A percentile compares a stretch with the other conserved stretches of the same genome.
Conservation (phyloP, 2,329 filamentous ascomycete genomes). For the Chalaropsis thielavioides region DNA sequence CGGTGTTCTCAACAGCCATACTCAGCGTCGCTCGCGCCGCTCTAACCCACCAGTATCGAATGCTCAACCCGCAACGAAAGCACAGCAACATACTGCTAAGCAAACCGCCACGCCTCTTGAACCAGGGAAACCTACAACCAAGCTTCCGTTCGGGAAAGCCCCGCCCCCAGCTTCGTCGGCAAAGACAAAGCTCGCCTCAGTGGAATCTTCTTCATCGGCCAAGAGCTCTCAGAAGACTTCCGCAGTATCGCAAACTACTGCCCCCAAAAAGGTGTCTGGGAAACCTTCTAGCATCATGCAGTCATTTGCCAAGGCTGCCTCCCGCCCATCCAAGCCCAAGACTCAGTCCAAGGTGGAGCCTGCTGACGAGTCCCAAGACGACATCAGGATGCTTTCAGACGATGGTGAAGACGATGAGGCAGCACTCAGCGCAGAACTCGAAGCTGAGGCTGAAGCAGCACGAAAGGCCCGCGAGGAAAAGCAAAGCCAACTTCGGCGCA, state of each 20-base stretch:
- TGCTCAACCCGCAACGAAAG: background rate
- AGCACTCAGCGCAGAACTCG: background rate
- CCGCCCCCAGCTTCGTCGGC: background rate
- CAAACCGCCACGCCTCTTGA: background rate
- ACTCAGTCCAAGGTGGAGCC: conserved; percentile 19
- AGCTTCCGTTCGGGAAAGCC: conserved; percentile 8
- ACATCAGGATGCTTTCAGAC: conserved; percentile 25
- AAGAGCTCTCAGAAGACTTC: background rate
- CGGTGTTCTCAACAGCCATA: conserved; percentile 7
- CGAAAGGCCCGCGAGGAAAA: conserved; percentile 24
- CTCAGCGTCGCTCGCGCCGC: background rate
- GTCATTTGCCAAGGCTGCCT: conserved; percentile 54
- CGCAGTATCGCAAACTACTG: background rate
- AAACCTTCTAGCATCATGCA: conserved; percentile 51
- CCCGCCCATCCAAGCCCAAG: conserved; percentile 37
- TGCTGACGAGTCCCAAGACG: conserved; percentile 21
- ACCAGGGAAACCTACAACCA: background rate
- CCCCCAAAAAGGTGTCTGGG: conserved; percentile 3
- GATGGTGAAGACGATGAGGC: conserved; percentile 29
- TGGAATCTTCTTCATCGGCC: background rate
- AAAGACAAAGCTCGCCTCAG: background rate
- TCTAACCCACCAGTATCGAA: background rate
- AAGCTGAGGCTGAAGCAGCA: conserved; percentile 21
- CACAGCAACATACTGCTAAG: background rate
- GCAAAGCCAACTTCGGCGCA: conserved; percentile 28